A percentile compares a stretch with the other conserved stretches of the same genome.
phyloP scores from a whole-genome alignment of 306 rosid species.

The Casuarina glauca region DNA sequence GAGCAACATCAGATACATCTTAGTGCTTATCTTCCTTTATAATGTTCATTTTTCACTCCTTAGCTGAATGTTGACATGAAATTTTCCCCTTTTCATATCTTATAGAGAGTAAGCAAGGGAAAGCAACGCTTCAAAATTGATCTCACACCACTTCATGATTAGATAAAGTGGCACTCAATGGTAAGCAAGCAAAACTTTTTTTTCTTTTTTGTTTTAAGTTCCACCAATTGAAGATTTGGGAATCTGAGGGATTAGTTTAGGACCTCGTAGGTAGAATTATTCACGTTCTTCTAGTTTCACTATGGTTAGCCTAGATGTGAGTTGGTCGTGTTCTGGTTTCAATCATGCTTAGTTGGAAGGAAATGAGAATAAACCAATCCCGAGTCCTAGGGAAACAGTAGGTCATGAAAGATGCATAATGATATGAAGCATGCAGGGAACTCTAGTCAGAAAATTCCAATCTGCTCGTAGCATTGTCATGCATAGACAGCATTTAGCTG shows the following conservation, averaged over 20 bases:
- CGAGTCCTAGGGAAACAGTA: neutral
- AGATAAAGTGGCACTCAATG: slow-evolving; percentile 26
- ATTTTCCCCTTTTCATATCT: slow-evolving; percentile 14
- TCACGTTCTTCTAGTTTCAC: neutral
- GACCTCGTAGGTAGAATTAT: neutral
- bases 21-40: neutral
- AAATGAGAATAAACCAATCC: neutral
- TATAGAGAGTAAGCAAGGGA: slow-evolving; percentile 89
- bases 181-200: slow-evolving; percentile 22
- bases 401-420: neutral
- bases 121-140: slow-evolving; percentile 76
- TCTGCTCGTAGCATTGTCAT: neutral
- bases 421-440: neutral
- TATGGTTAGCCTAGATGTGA: neutral
- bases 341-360: neutral
- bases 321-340: neutral
- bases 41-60: too few relatives aligned
- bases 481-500: neutral
- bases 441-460: neutral
- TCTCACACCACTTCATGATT: slow-evolving; percentile 75
- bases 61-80: slow-evolving; percentile 7
- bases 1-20: slow-evolving; percentile 8
- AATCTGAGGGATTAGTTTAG: too few relatives aligned
- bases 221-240: neutral
- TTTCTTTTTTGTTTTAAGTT: neutral